A percentile compares a stretch with the other conserved stretches of the same genome.
Evolutionary conservation across 164 flowering plant species (phyloP).

Genomic region (Liriodendron chinense): DNA sequence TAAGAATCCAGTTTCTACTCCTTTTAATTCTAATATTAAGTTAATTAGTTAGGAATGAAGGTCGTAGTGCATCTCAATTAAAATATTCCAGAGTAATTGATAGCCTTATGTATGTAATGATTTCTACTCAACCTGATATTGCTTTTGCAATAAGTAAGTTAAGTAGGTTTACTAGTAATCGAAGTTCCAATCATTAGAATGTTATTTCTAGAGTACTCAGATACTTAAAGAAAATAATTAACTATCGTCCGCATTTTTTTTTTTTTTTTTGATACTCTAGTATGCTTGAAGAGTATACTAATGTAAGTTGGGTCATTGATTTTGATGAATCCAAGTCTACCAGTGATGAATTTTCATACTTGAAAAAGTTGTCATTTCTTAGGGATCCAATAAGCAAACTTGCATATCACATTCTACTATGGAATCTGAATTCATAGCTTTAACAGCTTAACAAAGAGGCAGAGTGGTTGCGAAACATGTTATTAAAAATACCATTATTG

Average conservation of each 20-base stretch:
- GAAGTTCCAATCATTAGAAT: neutral
- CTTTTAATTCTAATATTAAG: neutral
- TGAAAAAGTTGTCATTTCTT: neutral
- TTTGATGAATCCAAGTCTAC: neutral
- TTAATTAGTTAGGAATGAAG: neutral
- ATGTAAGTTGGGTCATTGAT: neutral
- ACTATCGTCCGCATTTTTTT: neutral
- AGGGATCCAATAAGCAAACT: neutral
- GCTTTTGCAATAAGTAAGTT: neutral
- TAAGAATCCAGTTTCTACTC: neutral
- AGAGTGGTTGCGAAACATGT: neutral
- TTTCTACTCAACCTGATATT: neutral
- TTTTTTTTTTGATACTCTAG: no score
- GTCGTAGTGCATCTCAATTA: neutral
- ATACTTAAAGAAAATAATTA: neutral
- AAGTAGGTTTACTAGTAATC: neutral
- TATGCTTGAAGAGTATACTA: neutral
- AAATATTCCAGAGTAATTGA: neutral
- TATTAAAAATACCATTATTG: neutral
- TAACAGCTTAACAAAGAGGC: neutral
- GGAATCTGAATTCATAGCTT: neutral
- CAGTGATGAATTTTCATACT: neutral
- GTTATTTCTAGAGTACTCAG: neutral
- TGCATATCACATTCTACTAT: neutral
- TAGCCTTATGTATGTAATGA: neutral